Base-by-base conservation (phyloP, 83 land plant species). In the Picea abies region DNA sequence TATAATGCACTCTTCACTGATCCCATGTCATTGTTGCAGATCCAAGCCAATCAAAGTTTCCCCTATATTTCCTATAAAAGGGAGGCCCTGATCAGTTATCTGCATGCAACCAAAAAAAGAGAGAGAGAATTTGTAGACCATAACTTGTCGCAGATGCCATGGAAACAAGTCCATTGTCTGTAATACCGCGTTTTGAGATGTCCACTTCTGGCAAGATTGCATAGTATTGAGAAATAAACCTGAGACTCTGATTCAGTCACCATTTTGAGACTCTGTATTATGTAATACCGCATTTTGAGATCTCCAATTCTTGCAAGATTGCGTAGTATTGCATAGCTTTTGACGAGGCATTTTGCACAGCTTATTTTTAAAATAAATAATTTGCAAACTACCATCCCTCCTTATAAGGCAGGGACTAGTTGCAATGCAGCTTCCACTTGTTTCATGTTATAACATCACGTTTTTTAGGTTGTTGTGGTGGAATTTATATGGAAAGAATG, bases 231-330 rank as follows among this genome's bases (percentile, higher is more conserved):
- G 89, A 88, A 82, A 97, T 82, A 22, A 91, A 88, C 81, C 77
- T 60, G 83, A 97, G 72, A 68, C 92, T 88, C 26, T 86, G 66
- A 83, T n/a, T 97, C 98, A 4, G 90, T 90, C 63, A 97, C 71
- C 73, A 29, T 29, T 29, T 29, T 29, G 29, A 29, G 29, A 29
- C 29, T 29, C 29, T 29, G 29, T 29, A 29, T 29, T 29, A 29
- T 29, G 29, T 29, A 29, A 29, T 29, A 29, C 29, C 49, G 77
- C 88, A 90, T 60, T 83, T 79, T 23, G 99, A 93, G 32, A 93
- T 49, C 80, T 96, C 97, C 65, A 96, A 87, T 0, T 94, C 96
- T 62, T 79, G 69, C 15, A 96, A 87, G 56, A 79, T 60, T 0
- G 63, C 22, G 80, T 98, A 97, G 60, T 79, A 82, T 20, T 81